phyloP scores from a whole-genome alignment of 139 green algal genomes.

The Mesotaenium endlicherianum region DNA sequence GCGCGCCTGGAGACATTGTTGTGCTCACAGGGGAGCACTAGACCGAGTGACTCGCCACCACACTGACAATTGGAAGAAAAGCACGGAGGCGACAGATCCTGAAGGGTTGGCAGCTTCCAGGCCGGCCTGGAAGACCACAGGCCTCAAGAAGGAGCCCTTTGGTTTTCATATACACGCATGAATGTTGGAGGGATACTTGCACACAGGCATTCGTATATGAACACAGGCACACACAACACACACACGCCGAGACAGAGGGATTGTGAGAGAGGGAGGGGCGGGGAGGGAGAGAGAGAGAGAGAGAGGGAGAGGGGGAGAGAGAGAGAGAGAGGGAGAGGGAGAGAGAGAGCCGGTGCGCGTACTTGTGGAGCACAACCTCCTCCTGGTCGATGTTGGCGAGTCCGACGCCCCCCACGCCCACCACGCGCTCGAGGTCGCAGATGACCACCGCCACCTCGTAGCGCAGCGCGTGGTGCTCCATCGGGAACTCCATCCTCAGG shows the following conservation, averaged over 20 bases:
- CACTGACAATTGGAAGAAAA: too few species aligned
- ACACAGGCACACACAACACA: not conserved
- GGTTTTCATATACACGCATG: too few species aligned
- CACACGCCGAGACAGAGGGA: not conserved
- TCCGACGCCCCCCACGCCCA: not conserved
- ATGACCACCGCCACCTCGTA: not conserved
- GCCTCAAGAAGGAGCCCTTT: too few species aligned
- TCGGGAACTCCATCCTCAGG: not conserved
- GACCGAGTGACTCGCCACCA: too few species aligned
- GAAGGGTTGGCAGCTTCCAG: too few species aligned
- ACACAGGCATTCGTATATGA: too few species aligned
- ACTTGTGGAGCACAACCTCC: not conserved
- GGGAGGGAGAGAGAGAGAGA: not conserved
- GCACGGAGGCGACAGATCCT: too few species aligned
- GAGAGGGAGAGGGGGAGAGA: not conserved
- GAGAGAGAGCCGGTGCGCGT: not conserved
- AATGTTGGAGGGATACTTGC: too few species aligned
- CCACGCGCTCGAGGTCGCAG: not conserved
- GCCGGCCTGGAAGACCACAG: too few species aligned
- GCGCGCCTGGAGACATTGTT: too few species aligned
- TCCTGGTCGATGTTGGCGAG: not conserved
- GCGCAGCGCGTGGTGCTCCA: not conserved
- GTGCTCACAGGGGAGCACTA: too few species aligned
- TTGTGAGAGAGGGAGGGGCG: not conserved
- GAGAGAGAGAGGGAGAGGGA: not conserved